phyloP scores from a whole-genome alignment of 148 eudicot species.

The Amaranthus palmeri region DNA sequence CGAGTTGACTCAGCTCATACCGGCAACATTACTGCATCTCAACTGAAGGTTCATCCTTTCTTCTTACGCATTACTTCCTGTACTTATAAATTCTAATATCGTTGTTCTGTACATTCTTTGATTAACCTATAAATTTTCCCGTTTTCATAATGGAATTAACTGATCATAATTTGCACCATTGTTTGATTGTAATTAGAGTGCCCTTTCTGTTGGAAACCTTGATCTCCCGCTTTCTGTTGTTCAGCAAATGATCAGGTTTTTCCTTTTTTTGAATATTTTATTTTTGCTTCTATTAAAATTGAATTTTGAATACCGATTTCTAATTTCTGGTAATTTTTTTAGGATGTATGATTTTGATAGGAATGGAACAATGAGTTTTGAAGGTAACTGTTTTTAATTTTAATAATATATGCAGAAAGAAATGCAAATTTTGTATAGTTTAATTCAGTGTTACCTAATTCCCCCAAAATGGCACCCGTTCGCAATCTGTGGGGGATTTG shows the following conservation, averaged over 20 bases:
- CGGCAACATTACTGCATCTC: constrained; percentile 68
- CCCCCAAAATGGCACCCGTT: no score
- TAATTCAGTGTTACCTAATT: no score
- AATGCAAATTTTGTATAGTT: background rate
- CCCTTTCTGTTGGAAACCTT: constrained; percentile 77
- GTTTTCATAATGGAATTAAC: no score
- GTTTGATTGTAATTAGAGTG: constrained; percentile 36
- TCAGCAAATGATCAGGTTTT: constrained; percentile 91
- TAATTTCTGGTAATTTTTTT: constrained; percentile 12
- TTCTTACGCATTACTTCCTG: background rate
- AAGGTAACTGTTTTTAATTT: constrained; percentile 38
- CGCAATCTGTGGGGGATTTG: no score
- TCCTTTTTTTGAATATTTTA: background rate
- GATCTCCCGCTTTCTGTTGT: constrained; percentile 70
- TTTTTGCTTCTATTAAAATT: background rate
- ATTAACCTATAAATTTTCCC: no score
- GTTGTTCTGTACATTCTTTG: no score
- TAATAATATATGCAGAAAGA: background rate
- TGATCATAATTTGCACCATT: background rate
- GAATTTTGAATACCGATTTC: background rate
- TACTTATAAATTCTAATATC: background rate
- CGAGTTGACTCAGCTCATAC: constrained; percentile 78
- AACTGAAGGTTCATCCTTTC: constrained; percentile 55
- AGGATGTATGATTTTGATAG: constrained; percentile 92
- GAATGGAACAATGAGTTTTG: constrained; percentile 87